Evolutionary conservation across 768 basidiomycete species (phyloP), one percentile per base, ranked within the genome.

Genomic region (Leccinum rimulosum): DNA sequence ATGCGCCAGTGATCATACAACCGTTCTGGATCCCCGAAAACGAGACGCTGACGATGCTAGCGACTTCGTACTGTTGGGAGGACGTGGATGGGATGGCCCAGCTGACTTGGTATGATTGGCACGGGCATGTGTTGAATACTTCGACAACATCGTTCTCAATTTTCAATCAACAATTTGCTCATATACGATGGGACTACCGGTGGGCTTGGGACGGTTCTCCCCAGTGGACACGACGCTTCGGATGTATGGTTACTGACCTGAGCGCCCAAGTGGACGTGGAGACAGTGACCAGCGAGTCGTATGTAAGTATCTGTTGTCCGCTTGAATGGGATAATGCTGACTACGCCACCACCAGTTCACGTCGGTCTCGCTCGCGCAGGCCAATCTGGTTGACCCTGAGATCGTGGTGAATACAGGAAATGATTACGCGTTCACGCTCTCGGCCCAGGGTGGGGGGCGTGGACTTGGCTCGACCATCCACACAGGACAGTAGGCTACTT

Each of bases 401-500:
- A 25, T 25, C 25, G 25, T 25, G 25, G 25, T 25, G 25, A 25
- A 25, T 25, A 54, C 67, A 10, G 59, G 65, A 0, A 51, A 66
- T 6, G 67, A 79, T 59, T 64, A 80, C 53, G 79, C 77, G 0
- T 84, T 86, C 65, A 80, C 77, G 2, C 66, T 85, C 5, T 82
- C 82, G 4, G 84, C 83, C 3, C 68, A 70, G 49, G 79, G 80
- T 12, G 84, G 83, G 83, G 79, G 1, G 73, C 79, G 1, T 85
- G 82, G 80, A 80, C 83, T 6, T 85, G 83, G 83, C 72, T 86
- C 1, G 84, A 85, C 55, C 83, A 85, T 67, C 83, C 83, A 0
- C 70, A 74, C 0, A 81, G 81, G 15, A 84, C 82, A 0, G 71
- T 84, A 1, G 84, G 84, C 9, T 71, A 78, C 43, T 85, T 85